A percentile compares a stretch with the other conserved stretches of the same genome.
phyloP scores from a whole-genome alignment of 2,329 filamentous ascomycete genomes.

The Ascosphaera apis region DNA sequence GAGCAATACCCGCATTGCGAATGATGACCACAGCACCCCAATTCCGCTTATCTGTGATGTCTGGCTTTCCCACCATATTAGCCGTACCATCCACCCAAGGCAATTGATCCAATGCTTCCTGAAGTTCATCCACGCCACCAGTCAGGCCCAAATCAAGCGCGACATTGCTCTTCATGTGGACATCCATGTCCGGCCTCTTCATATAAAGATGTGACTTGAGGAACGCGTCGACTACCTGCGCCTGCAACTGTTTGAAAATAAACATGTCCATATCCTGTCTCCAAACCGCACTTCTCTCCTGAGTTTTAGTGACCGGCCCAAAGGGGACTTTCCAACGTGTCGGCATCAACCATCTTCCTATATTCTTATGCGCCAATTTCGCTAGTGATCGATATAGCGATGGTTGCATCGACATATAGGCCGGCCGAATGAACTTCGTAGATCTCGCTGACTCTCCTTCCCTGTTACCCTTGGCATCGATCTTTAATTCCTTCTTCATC shows the following conservation, averaged over 20 bases:
- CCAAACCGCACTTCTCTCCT: conserved; percentile 19
- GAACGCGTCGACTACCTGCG: conserved; percentile 15
- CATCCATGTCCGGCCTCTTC: conserved; percentile 6
- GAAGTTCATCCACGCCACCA: conserved; percentile 6
- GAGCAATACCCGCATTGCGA: not conserved
- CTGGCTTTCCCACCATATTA: not conserved
- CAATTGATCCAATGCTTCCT: conserved; percentile 2
- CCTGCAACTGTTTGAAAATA: conserved; percentile 16
- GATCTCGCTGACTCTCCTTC: not conserved
- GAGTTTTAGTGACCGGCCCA: conserved; percentile 9
- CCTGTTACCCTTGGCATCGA: conserved; percentile 1
- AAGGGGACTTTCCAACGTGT: conserved; percentile 14
- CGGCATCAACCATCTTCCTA: conserved; percentile 11
- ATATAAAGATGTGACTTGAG: conserved; percentile 11
- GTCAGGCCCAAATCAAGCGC: conserved; percentile 8
- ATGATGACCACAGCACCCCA: conserved; percentile 12
- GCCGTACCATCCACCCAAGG: not conserved
- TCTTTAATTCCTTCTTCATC: conserved; percentile 12
- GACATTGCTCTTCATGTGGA: conserved; percentile 7
- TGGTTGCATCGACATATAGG: not conserved
- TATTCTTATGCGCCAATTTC: conserved; percentile 3
- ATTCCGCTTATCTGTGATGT: conserved; percentile 10
- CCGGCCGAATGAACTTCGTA: not conserved
- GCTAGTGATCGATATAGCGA: not conserved
- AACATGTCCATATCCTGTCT: conserved; percentile 24